Conservation (phyloP, 1,139 yeast species). For the Kurtzmaniella quercitrusa region DNA sequence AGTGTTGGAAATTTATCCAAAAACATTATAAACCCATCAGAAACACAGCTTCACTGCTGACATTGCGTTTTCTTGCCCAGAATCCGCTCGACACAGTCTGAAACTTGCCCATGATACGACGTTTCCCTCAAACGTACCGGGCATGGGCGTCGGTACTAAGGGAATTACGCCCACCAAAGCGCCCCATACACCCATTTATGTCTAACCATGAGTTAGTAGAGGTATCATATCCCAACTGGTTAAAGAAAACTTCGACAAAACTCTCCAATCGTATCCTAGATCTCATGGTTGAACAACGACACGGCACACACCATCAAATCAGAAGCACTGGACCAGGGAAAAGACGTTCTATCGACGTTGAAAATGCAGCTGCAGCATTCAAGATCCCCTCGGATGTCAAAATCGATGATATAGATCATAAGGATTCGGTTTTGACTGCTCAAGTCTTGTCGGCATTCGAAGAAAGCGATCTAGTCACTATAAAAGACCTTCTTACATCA, state of each 20-base stretch:
- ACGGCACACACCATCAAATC: not conserved
- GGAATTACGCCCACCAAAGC: conserved; percentile 1
- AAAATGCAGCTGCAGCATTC: conserved; percentile 1
- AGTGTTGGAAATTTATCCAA: too few relatives aligned
- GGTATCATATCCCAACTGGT: conserved; percentile 24
- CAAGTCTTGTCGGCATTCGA: conserved; percentile 6
- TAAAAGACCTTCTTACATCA: not conserved
- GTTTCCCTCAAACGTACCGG: conserved; percentile 19
- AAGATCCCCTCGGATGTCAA: conserved; percentile 3
- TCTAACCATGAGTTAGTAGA: conserved; percentile 22
- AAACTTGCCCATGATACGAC: conserved; percentile 20
- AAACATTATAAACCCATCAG: too few relatives aligned
- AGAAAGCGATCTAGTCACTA: conserved; percentile 3
- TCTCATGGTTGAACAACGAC: conserved; percentile 2
- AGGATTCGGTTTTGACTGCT: conserved; percentile 4
- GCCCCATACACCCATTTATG: conserved; percentile 21
- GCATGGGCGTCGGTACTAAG: conserved; percentile 7
- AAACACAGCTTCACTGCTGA: too few relatives aligned
- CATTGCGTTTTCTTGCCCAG: too few relatives aligned
- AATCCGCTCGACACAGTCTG: too few relatives aligned
- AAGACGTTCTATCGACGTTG: not conserved
- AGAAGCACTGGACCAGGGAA: conserved; percentile 5
- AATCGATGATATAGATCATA: conserved; percentile 4
- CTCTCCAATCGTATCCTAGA: conserved; percentile 8
- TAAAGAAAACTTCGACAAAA: conserved; percentile 15